Percentiles rank a stretch among this genome's conserved stretches.
Evolutionary conservation across 108 stramenopile species (phyloP).

Genomic region (Skeletonema menzelii): DNA sequence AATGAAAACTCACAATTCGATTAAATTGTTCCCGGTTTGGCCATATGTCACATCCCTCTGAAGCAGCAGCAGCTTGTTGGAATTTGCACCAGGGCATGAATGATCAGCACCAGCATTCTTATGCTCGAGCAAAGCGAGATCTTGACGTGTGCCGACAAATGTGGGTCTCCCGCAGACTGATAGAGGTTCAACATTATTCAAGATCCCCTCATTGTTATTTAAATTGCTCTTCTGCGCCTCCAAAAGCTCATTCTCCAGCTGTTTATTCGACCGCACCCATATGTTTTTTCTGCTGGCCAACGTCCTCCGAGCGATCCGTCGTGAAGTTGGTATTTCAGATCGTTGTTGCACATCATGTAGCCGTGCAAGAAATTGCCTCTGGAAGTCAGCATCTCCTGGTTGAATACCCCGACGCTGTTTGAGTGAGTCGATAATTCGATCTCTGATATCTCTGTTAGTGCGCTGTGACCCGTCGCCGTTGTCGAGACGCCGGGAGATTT

Average conservation of each 20-base stretch:
- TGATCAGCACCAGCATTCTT: background rate
- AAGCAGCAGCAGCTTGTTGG: slow-evolving; percentile 7
- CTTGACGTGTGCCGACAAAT: background rate
- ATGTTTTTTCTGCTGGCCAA: background rate
- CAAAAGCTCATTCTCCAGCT: background rate
- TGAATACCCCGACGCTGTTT: background rate
- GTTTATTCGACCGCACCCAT: background rate
- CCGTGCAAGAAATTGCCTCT: background rate
- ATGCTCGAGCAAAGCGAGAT: background rate
- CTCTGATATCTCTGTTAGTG: background rate
- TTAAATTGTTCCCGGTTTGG: slow-evolving; percentile 25
- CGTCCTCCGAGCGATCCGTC: background rate
- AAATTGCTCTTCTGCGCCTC: background rate
- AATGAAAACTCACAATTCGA: background rate
- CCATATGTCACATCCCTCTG: slow-evolving; percentile 8
- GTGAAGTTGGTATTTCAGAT: background rate
- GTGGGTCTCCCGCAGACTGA: background rate
- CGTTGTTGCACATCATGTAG: background rate
- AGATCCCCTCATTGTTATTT: background rate
- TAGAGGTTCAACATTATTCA: background rate
- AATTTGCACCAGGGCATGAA: background rate
- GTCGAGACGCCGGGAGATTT: background rate
- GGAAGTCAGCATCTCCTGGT: background rate
- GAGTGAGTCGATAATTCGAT: background rate
- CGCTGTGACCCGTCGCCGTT: too few species aligned